Conservation (phyloP, 257 asterid species). For the Solanum ossicruentum region DNA sequence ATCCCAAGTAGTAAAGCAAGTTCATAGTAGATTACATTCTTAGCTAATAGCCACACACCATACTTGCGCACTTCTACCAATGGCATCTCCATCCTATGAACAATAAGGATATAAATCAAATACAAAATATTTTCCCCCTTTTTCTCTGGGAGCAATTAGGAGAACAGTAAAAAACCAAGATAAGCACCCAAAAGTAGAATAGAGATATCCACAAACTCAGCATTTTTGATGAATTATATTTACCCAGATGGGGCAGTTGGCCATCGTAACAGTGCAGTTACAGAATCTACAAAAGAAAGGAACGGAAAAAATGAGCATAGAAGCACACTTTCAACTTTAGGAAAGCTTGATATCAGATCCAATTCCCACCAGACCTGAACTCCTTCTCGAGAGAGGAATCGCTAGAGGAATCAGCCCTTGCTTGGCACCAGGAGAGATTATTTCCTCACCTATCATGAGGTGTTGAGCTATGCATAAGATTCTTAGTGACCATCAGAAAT, state of each 20-base stretch:
- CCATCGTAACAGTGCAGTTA: slow-evolving; percentile 89
- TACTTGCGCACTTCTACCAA: slow-evolving; percentile 71
- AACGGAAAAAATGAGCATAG: neutral
- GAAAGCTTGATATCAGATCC: neutral
- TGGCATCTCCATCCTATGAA: slow-evolving; percentile 95
- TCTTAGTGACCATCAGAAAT: neutral
- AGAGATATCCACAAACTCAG: neutral
- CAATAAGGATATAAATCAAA: slow-evolving; percentile 11
- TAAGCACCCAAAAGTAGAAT: neutral
- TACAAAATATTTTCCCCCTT: neutral
- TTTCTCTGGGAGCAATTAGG: neutral
- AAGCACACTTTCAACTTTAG: neutral
- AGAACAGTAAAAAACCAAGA: neutral
- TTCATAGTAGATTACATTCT: slow-evolving; percentile 34
- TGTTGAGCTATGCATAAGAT: neutral
- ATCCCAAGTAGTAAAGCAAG: neutral
- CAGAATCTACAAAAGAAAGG: slow-evolving; percentile 44
- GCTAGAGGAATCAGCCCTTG: slow-evolving; percentile 85
- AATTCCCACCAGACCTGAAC: slow-evolving; percentile 34
- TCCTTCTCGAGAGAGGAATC: slow-evolving; percentile 65
- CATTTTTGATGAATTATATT: slow-evolving; percentile 13
- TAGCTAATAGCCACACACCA: slow-evolving; percentile 90
- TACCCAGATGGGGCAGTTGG: slow-evolving; percentile 98
- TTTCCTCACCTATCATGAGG: slow-evolving; percentile 46
- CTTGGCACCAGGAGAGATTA: slow-evolving; percentile 84